These are phyloP conservation scores for Cystoderma amianthinum DNA, from an alignment of 768 basidiomycete genomes.

Conservation along the genomic window DNA sequence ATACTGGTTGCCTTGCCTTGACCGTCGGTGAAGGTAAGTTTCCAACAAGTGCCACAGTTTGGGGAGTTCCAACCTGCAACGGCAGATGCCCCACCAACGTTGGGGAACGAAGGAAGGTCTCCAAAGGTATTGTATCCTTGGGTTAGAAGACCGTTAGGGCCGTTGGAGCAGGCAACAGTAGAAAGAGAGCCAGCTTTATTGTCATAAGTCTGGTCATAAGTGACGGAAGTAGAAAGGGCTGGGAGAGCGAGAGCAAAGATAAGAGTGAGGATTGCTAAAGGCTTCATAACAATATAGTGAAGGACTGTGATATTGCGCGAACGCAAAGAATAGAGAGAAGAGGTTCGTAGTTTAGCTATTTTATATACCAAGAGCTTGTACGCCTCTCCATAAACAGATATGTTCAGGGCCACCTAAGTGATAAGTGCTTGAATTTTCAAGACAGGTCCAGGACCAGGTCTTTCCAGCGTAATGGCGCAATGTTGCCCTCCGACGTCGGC, in stretches of 20 bases:
- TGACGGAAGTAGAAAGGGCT: slow-evolving; percentile 8
- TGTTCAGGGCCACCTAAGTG: too few species aligned
- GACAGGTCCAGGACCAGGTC: too few species aligned
- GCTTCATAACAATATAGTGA: slow-evolving; percentile 1
- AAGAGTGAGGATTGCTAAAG: background rate
- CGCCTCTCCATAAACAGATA: too few species aligned
- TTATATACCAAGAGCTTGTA: too few species aligned
- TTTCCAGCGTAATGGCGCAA: too few species aligned
- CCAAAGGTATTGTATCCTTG: slow-evolving; percentile 30
- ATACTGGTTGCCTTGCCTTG: slow-evolving; percentile 15
- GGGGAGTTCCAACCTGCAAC: slow-evolving; percentile 31
- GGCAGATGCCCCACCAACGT: slow-evolving; percentile 34
- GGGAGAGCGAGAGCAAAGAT: slow-evolving; percentile 5
- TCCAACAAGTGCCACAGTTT: slow-evolving; percentile 42
- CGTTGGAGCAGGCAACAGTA: slow-evolving; percentile 41
- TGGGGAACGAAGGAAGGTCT: slow-evolving; percentile 34
- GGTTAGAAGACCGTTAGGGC: slow-evolving; percentile 33
- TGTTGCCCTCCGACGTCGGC: too few species aligned
- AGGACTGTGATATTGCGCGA: too few species aligned
- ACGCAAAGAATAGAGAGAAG: too few species aligned
- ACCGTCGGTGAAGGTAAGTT: slow-evolving; percentile 25
- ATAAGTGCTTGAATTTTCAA: too few species aligned
- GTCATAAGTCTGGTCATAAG: slow-evolving; percentile 39
- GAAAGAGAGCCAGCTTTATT: slow-evolving; percentile 19
- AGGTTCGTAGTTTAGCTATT: too few species aligned